Percentiles rank a stretch among this genome's conserved stretches.
phyloP scores from a whole-genome alignment of 805 yeast genomes.

The Zygotorulaspora sp. region DNA sequence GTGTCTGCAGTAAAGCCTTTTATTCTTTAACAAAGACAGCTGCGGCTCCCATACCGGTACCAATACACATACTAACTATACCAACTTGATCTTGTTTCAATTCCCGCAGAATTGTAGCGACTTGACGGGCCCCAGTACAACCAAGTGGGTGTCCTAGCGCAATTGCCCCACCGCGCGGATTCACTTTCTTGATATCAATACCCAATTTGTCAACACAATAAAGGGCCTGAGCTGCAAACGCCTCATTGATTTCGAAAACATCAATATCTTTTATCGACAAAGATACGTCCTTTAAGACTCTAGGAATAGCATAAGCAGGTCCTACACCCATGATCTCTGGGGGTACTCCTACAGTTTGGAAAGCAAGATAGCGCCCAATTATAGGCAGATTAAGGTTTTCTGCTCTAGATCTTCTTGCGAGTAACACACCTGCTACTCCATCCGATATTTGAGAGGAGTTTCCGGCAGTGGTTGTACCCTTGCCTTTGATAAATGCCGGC shows the following conservation, averaged over 20 bases:
- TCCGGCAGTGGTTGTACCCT: conserved; percentile 89
- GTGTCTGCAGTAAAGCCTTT: too few species aligned
- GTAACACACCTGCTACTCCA: conserved; percentile 87
- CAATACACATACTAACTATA: conserved; percentile 93
- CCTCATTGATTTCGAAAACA: conserved; percentile 89
- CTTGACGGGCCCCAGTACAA: conserved; percentile 88
- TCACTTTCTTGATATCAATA: conserved; percentile 66
- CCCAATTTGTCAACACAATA: conserved; percentile 64
- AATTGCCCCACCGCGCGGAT: conserved; percentile 95
- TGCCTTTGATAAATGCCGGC: conserved; percentile 78
- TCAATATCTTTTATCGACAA: conserved; percentile 61
- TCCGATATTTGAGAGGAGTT: conserved; percentile 95
- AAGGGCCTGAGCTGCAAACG: conserved; percentile 92
- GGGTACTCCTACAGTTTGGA: conserved; percentile 86
- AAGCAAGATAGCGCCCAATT: conserved; percentile 73
- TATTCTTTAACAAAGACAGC: conserved; percentile 78
- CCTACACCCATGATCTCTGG: conserved; percentile 98
- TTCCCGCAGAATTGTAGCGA: conserved; percentile 82
- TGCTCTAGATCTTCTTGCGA: conserved; percentile 84
- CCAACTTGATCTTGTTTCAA: conserved; percentile 78
- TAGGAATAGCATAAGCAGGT: conserved; percentile 93
- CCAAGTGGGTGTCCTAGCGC: conserved; percentile 95
- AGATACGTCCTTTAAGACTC: conserved; percentile 58
- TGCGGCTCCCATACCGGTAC: conserved; percentile 99
- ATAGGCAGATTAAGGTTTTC: conserved; percentile 65